Evolutionary conservation across 2,329 filamentous ascomycete species (phyloP), one percentile per base, ranked within the genome.

Genomic region (Penicillium sp.): DNA sequence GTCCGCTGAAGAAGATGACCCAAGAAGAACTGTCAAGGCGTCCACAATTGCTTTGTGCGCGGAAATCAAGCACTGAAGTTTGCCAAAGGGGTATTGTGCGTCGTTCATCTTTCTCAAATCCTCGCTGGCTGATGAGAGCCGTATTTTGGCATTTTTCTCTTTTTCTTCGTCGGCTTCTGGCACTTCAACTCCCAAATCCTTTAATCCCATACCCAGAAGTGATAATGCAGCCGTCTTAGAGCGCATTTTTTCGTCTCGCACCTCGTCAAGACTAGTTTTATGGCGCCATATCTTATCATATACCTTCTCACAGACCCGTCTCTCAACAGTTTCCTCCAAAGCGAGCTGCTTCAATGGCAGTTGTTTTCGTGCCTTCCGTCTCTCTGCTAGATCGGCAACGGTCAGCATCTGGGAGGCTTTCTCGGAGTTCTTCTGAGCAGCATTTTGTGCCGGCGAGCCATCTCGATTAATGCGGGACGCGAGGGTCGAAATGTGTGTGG

Each of bases 31-130:
- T 16, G 83, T 86, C 18, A 88, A 70, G 4, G 91, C 92, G 70
- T 97, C 93, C 49, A 99, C 94, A 61, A 99, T 97, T 62, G 87
- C 88, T 76, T 95, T 95, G 72, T 97, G 94, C 3, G 91, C 90
- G 40, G 87, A 85, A 62, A 92, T 96, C 56, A 99, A 80, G 66
- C 91, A 87, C 66, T 91, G 89, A 43, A 97, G 81, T 74, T 99
- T 99, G 18, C 91, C 94, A 1, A 97, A 77, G 0, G 94, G 94
- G 68, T 91, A 96, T 62, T 87, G 87, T 62, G 91, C 89, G 58
- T 92, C 83, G 67, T 91, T 87, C 93, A 99, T 97, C 59, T 83
- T 83, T 47, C 85, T 79, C 49, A 99, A 76, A 59, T 89, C 87
- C 60, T 81, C 78, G 61, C 87, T 80, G 2, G 93, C 92, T 48